Conservation (phyloP, 2,329 filamentous ascomycete genomes). For the Neofusicoccum sp. region DNA sequence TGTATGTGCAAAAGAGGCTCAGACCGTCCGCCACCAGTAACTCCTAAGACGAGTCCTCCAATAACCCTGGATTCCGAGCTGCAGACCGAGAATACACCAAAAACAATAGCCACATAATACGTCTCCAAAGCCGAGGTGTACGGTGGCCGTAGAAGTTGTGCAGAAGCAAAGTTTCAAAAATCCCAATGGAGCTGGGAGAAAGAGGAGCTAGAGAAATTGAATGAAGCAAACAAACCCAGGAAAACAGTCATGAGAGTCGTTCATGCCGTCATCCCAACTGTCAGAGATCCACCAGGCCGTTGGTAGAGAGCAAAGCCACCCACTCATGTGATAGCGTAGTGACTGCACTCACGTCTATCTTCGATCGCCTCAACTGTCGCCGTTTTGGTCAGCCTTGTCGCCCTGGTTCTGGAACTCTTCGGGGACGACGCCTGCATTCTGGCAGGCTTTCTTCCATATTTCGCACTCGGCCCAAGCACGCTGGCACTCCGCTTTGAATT, state of each 20-base stretch:
- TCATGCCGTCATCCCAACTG: constrained; percentile 11
- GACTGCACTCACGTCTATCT: background rate
- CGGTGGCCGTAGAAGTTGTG: background rate
- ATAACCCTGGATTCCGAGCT: background rate
- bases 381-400: constrained; percentile 37
- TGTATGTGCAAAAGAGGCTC: constrained; percentile 12
- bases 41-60: constrained; percentile 13
- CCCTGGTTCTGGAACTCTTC: constrained; percentile 42
- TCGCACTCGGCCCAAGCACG: constrained; percentile 74
- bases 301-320: background rate
- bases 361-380: constrained; percentile 28
- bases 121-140: background rate
- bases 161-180: background rate
- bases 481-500: constrained; percentile 77
- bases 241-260: constrained; percentile 14
- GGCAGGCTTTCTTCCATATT: constrained; percentile 64
- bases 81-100: constrained; percentile 3
- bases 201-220: background rate
- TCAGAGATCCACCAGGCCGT: background rate
- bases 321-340: background rate
- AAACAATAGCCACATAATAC: background rate
- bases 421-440: constrained; percentile 39
- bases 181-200: background rate
- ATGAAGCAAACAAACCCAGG: background rate
- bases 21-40: background rate